Evolutionary conservation across 2,329 filamentous ascomycete genomes (phyloP).

Genomic region (Gremmenia infestans): DNA sequence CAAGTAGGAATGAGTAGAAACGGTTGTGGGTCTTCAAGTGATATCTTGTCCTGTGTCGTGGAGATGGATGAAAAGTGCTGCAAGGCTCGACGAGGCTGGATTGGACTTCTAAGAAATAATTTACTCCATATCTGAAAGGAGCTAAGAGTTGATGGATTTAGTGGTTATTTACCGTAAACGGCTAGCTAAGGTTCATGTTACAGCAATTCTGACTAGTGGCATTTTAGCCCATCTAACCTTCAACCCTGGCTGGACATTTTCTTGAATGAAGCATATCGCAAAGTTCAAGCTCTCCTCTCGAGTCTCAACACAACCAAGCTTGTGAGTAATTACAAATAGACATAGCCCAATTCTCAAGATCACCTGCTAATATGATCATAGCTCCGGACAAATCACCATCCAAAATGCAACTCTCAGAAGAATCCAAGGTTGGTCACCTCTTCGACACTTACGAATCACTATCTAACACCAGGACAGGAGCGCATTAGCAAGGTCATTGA

Average conservation of each 20-base stretch:
- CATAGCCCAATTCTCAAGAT: not conserved
- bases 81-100: slow-evolving; percentile 12
- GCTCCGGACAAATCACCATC: slow-evolving; percentile 10
- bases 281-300: not conserved
- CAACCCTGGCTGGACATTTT: not conserved
- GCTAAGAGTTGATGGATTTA: not conserved
- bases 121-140: not conserved
- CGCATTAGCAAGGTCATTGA: slow-evolving; percentile 97
- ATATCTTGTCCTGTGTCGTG: not conserved
- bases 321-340: slow-evolving; percentile 6
- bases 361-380: slow-evolving; percentile 10
- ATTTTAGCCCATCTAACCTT: not conserved
- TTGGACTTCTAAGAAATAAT: not conserved
- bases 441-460: not conserved
- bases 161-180: too few relatives aligned
- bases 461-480: slow-evolving; percentile 57
- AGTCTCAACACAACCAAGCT: not conserved
- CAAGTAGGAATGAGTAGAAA: too few relatives aligned
- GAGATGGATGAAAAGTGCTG: slow-evolving; percentile 10
- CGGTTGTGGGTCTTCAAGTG: not conserved
- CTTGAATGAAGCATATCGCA: not conserved
- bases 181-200: not conserved
- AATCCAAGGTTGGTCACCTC: slow-evolving; percentile 71
- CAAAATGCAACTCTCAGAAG: slow-evolving; percentile 69
- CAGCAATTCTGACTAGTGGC: not conserved